Percentiles rank a stretch among this genome's conserved stretches.
phyloP scores from a whole-genome alignment of 345 rosid species.

The Excoecaria agallocha region DNA sequence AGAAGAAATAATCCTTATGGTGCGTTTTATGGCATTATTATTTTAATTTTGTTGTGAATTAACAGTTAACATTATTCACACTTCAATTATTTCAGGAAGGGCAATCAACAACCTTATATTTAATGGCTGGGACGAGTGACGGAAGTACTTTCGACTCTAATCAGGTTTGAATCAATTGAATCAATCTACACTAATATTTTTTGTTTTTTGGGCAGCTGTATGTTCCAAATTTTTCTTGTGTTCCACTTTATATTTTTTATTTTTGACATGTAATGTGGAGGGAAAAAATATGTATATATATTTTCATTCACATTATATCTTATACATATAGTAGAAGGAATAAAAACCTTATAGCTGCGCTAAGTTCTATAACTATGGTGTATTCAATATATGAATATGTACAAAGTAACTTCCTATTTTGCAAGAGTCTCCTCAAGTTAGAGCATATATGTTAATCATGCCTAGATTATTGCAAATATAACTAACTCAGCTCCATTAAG shows the following conservation, averaged over 20 bases:
- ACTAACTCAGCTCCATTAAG: too few species aligned
- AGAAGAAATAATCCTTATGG: constrained; percentile 85
- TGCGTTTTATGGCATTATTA: constrained; percentile 30
- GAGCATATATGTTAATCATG: background rate
- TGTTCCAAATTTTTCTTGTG: constrained; percentile 3
- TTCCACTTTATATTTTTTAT: background rate
- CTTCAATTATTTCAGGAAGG: constrained; percentile 66
- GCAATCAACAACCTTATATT: constrained; percentile 46
- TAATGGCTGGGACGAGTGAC: constrained; percentile 67
- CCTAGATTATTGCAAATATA: too few species aligned
- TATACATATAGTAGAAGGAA: too few species aligned
- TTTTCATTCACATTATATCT: too few species aligned
- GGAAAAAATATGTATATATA: background rate
- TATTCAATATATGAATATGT: too few species aligned
- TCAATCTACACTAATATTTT: constrained; percentile 3
- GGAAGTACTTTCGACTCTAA: constrained; percentile 67
- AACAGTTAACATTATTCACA: constrained; percentile 17
- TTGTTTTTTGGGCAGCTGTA: constrained; percentile 7
- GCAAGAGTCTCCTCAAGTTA: too few species aligned
- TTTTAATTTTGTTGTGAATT: background rate
- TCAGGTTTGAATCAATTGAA: constrained; percentile 60
- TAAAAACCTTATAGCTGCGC: too few species aligned
- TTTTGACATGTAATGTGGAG: constrained; percentile 2
- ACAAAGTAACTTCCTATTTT: too few species aligned
- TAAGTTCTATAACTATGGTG: too few species aligned